Evolutionary conservation across 805 yeast species (phyloP).

Genomic region (Kodamaea jinghongensis): DNA sequence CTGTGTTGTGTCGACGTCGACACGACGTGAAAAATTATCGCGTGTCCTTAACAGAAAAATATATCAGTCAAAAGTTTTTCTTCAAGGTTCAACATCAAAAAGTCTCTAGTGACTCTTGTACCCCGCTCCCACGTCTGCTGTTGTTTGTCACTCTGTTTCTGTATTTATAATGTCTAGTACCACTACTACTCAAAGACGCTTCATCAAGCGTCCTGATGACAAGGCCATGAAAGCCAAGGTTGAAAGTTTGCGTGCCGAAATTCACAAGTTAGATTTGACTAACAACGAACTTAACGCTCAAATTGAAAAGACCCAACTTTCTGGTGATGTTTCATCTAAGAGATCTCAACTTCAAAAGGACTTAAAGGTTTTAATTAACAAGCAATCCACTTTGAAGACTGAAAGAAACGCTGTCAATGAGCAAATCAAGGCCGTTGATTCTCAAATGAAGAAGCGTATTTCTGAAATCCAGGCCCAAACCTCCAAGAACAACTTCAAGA

Average conservation of each 20-base stretch:
- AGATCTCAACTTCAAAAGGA: constrained; percentile 33
- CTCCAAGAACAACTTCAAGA: constrained; percentile 67
- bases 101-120: not conserved
- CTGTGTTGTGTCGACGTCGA: too few relatives aligned
- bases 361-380: constrained; percentile 41
- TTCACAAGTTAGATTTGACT: constrained; percentile 59
- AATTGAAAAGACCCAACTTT: constrained; percentile 43
- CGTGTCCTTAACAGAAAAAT: too few relatives aligned
- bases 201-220: constrained; percentile 74
- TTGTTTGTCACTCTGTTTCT: constrained; percentile 8
- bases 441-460: constrained; percentile 68
- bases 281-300: constrained; percentile 52
- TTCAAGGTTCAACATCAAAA: too few relatives aligned
- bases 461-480: constrained; percentile 70
- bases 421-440: constrained; percentile 70
- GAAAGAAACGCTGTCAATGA: constrained; percentile 55
- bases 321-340: constrained; percentile 27
- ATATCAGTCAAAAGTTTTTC: too few relatives aligned
- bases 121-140: constrained; percentile 8
- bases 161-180: not conserved
- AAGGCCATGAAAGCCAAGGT: constrained; percentile 58
- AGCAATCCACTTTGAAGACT: constrained; percentile 48
- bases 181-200: constrained; percentile 36
- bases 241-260: constrained; percentile 53
- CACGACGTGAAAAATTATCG: too few relatives aligned